phyloP scores from a whole-genome alignment of 2,329 filamentous ascomycete species.

The Phyllosticta paracitricarpa region DNA sequence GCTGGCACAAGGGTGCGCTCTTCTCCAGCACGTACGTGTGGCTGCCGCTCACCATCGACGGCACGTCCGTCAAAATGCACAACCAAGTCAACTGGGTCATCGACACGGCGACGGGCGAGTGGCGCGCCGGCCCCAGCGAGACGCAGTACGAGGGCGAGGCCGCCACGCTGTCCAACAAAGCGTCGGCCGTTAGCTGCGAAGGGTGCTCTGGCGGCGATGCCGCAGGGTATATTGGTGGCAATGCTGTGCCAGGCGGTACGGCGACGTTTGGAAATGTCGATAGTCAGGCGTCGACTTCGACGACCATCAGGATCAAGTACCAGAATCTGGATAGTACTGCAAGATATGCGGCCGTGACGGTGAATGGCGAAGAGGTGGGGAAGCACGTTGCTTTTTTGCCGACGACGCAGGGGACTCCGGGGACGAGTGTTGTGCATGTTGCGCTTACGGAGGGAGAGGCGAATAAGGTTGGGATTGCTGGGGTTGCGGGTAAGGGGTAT shows the following conservation, averaged over 20 bases:
- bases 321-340: constrained; percentile 45
- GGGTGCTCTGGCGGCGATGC: constrained; percentile 49
- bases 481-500: constrained; percentile 26
- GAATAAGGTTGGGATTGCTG: constrained; percentile 42
- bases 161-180: constrained; percentile 35
- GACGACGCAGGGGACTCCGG: constrained; percentile 35
- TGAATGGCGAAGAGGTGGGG: constrained; percentile 40
- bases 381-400: constrained; percentile 48
- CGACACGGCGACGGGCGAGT: constrained; percentile 35
- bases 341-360: constrained; percentile 44
- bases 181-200: constrained; percentile 38
- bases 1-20: constrained; percentile 53
- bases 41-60: constrained; percentile 48
- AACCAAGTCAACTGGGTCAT: constrained; percentile 48
- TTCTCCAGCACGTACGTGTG: constrained; percentile 54
- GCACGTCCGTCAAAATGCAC: constrained; percentile 39
- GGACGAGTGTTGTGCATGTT: constrained; percentile 38
- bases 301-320: constrained; percentile 47
- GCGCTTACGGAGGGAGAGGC: constrained; percentile 40
- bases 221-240: constrained; percentile 38
- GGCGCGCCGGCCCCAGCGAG: constrained; percentile 36
- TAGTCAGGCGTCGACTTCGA: constrained; percentile 35
- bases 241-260: constrained; percentile 40
- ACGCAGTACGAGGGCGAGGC: constrained; percentile 44
- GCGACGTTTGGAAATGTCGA: constrained; percentile 40